phyloP scores from a whole-genome alignment of 106 monocot species.

The Dendrobium officinale region DNA sequence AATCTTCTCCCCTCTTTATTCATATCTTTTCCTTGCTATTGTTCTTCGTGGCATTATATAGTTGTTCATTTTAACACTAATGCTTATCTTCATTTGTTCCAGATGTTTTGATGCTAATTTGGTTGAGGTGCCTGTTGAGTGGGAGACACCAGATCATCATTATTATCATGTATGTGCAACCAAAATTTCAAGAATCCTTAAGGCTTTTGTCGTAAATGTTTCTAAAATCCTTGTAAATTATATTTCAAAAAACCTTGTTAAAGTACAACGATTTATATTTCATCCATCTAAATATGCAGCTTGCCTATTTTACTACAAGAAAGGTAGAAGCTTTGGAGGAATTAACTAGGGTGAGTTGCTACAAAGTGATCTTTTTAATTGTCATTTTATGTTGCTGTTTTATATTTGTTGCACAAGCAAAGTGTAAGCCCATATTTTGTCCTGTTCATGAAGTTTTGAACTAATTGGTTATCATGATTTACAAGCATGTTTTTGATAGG shows the following conservation, averaged over 20 bases:
- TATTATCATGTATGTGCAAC: constrained; percentile 78
- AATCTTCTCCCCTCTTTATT: neutral
- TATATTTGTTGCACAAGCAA: neutral
- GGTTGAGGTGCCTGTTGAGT: constrained; percentile 74
- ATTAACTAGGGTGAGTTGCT: constrained; percentile 49
- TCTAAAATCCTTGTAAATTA: neutral
- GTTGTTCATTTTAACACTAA: neutral
- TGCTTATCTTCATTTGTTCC: constrained; percentile 8
- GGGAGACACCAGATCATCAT: constrained; percentile 82
- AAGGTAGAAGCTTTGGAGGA: constrained; percentile 46
- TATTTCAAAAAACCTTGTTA: neutral
- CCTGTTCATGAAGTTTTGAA: neutral
- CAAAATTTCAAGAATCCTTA: neutral
- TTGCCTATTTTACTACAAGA: constrained; percentile 50
- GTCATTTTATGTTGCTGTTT: neutral
- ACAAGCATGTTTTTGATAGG: too few relatives aligned
- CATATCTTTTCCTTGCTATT: neutral
- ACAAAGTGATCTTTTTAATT: neutral
- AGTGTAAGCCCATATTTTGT: neutral
- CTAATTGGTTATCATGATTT: neutral
- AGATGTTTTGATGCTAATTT: constrained; percentile 90
- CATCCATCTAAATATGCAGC: constrained; percentile 17
- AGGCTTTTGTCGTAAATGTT: neutral
- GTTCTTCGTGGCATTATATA: neutral
- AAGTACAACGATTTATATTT: neutral